These are phyloP conservation scores for Licmophora abbreviata DNA, from an alignment of 108 stramenopile species.

Conservation along the genomic window DNA sequence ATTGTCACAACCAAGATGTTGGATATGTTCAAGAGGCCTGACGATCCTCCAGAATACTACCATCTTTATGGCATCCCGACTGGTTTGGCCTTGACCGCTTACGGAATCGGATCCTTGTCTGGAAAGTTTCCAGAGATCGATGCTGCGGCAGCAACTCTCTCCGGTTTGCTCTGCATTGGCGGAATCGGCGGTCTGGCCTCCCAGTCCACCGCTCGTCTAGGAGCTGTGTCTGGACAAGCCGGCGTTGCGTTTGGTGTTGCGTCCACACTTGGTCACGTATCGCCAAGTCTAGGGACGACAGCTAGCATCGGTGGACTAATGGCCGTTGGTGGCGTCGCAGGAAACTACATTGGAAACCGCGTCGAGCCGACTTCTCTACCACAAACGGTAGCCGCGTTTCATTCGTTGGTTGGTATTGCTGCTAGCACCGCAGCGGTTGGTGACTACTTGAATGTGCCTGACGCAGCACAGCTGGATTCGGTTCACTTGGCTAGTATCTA, in stretches of 20 bases:
- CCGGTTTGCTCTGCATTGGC: constrained; percentile 95
- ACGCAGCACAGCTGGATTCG: constrained; percentile 62
- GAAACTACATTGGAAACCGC: constrained; percentile 76
- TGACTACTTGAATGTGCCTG: constrained; percentile 70
- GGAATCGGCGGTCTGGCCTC: constrained; percentile 94
- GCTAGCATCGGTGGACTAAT: constrained; percentile 78
- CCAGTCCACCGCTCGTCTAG: constrained; percentile 91
- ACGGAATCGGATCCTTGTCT: constrained; percentile 60
- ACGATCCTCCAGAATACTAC: constrained; percentile 96
- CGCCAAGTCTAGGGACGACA: constrained; percentile 58
- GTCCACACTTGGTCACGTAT: constrained; percentile 87
- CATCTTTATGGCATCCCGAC: constrained; percentile 95
- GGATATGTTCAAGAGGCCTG: constrained; percentile 98
- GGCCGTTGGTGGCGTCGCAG: constrained; percentile 87
- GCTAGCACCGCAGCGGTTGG: constrained; percentile 88
- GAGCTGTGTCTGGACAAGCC: constrained; percentile 92
- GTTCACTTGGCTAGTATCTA: constrained; percentile 86
- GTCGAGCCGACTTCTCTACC: constrained; percentile 97
- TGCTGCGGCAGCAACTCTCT: constrained; percentile 74
- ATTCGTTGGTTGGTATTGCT: constrained; percentile 92
- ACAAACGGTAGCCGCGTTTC: constrained; percentile 98
- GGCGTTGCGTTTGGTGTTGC: constrained; percentile 95
- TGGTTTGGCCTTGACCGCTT: constrained; percentile 66
- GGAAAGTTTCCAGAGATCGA: constrained; percentile 86
- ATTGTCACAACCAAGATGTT: constrained; percentile 98